A percentile compares a stretch with the other conserved stretches of the same genome.
phyloP scores from a whole-genome alignment of 2,329 filamentous ascomycete genomes.

The Paraphoma sp. region DNA sequence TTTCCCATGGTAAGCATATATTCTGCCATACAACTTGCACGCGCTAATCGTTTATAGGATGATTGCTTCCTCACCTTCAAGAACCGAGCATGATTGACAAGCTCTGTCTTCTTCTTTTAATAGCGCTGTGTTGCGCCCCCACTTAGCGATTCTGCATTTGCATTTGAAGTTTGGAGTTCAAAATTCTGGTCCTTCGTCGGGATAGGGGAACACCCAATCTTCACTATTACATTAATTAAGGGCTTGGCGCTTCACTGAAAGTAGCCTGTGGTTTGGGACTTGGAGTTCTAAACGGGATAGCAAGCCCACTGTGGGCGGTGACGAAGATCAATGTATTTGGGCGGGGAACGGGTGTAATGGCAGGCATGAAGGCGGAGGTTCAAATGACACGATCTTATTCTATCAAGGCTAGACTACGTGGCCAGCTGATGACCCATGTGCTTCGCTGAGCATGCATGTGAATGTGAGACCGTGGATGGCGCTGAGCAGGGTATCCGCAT shows the following conservation, averaged over 20 bases:
- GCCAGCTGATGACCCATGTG: neutral
- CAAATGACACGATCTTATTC: neutral
- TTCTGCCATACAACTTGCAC: conserved; percentile 3
- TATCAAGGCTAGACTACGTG: neutral
- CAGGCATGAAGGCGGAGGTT: conserved; percentile 4
- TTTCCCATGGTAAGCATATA: conserved; percentile 81
- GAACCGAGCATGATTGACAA: conserved; percentile 33
- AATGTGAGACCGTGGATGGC: neutral
- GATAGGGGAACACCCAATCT: conserved; percentile 15
- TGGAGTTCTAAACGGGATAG: conserved; percentile 2
- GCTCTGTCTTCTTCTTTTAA: neutral
- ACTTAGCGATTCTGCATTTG: conserved; percentile 34
- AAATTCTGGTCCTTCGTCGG: conserved; percentile 22
- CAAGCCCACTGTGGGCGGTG: conserved; percentile 8
- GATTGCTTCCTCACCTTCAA: conserved; percentile 81
- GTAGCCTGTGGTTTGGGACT: conserved; percentile 3
- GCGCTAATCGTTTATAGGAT: conserved; percentile 62
- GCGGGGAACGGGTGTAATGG: conserved; percentile 18
- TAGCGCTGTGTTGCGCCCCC: conserved; percentile 26
- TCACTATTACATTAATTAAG: conserved; percentile 38
- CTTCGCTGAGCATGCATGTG: neutral
- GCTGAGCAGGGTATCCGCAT: neutral
- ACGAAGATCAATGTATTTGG: conserved; percentile 10
- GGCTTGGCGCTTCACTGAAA: conserved; percentile 13
- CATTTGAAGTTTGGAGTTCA: conserved; percentile 27